Conservation (phyloP, 2,329 filamentous ascomycete genomes). For the Pseudovirgaria hyperparasitica region DNA sequence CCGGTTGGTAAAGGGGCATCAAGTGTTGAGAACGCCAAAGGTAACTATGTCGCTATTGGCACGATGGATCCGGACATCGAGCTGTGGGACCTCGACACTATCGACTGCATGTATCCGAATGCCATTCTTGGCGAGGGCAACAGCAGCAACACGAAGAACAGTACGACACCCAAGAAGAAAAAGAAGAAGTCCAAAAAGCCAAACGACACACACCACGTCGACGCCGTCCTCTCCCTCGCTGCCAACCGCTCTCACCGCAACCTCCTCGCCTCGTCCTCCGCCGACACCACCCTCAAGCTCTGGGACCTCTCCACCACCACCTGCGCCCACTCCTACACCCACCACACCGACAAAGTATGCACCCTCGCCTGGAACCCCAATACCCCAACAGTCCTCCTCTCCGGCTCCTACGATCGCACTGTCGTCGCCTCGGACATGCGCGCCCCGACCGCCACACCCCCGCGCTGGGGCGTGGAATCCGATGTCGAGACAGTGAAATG, state of each 20-base stretch:
- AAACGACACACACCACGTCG: constrained; percentile 87
- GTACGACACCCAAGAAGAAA: constrained; percentile 68
- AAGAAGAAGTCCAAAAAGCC: constrained; percentile 82
- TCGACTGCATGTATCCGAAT: constrained; percentile 97
- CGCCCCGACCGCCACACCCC: constrained; percentile 67
- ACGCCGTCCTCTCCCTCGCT: constrained; percentile 80
- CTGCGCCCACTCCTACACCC: constrained; percentile 88
- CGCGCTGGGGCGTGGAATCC: constrained; percentile 86
- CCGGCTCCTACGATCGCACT: constrained; percentile 89
- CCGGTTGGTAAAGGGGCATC: constrained; percentile 65
- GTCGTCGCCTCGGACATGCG: constrained; percentile 95
- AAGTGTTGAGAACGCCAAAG: constrained; percentile 50
- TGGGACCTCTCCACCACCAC: constrained; percentile 91
- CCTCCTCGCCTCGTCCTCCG: constrained; percentile 84
- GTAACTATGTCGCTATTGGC: constrained; percentile 88
- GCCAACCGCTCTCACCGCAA: constrained; percentile 92
- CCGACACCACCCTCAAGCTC: constrained; percentile 93
- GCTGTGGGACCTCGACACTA: constrained; percentile 90
- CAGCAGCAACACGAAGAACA: constrained; percentile 37
- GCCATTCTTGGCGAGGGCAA: constrained; percentile 71
- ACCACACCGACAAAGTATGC: constrained; percentile 97
- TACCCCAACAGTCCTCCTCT: constrained; percentile 79
- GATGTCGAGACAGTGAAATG: constrained; percentile 88
- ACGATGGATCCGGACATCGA: constrained; percentile 99
- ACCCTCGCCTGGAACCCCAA: constrained; percentile 84